phyloP scores from a whole-genome alignment of 225 moss, liverwort and hornwort species.

The Antitrichia curtipendula region DNA sequence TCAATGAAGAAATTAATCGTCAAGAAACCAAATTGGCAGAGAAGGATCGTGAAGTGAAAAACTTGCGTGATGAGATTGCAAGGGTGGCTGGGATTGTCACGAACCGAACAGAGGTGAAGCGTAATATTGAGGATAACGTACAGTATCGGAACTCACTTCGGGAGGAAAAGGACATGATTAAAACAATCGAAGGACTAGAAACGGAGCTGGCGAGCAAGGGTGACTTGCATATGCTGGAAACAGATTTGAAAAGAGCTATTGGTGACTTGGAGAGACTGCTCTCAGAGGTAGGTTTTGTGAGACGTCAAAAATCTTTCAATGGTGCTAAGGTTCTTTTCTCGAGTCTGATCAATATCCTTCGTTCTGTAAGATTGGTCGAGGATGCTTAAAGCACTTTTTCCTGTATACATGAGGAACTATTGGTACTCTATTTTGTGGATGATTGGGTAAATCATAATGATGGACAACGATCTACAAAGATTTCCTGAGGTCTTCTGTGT shows the following conservation, averaged over 20 bases:
- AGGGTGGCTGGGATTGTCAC: slow-evolving; percentile 13
- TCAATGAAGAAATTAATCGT: slow-evolving; percentile 57
- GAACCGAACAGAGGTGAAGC: slow-evolving; percentile 49
- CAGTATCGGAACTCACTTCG: slow-evolving; percentile 54
- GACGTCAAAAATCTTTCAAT: neutral
- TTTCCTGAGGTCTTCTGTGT: neutral
- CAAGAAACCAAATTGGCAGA: slow-evolving; percentile 43
- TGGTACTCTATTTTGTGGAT: neutral
- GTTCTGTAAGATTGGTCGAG: neutral
- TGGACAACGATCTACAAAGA: neutral
- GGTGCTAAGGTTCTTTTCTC: neutral
- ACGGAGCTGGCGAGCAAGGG: slow-evolving; percentile 53
- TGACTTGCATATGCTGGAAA: slow-evolving; percentile 35
- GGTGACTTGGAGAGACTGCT: slow-evolving; percentile 51
- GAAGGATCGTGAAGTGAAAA: slow-evolving; percentile 25
- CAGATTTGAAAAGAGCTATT: slow-evolving; percentile 44
- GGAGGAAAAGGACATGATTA: slow-evolving; percentile 30
- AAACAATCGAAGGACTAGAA: slow-evolving; percentile 45
- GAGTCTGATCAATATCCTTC: neutral
- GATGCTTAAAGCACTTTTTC: neutral
- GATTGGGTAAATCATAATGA: neutral
- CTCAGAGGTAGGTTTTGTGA: slow-evolving; percentile 53
- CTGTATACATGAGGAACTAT: neutral
- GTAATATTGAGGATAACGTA: slow-evolving; percentile 82
- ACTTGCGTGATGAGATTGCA: slow-evolving; percentile 25